Conservation (phyloP, 129 eudicot species). For the Oenanthe sinensis region DNA sequence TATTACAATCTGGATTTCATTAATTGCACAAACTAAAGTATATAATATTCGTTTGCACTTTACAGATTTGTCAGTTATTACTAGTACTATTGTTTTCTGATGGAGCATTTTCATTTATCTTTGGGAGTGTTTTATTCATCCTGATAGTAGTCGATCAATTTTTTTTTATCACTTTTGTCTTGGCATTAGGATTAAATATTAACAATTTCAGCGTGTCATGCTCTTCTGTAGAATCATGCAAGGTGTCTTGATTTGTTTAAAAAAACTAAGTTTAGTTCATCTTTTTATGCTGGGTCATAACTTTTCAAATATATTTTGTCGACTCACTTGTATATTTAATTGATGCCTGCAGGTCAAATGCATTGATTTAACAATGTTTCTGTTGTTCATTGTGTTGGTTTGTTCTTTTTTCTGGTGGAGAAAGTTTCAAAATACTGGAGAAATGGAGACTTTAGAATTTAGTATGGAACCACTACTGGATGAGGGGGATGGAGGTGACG, state of each 20-base stretch:
- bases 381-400: constrained; percentile 32
- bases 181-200: background rate
- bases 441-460: constrained; percentile 22
- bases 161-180: background rate
- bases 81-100: background rate
- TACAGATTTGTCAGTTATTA: background rate
- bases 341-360: constrained; percentile 46
- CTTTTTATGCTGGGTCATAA: background rate
- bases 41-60: background rate
- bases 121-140: background rate
- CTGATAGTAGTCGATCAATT: background rate
- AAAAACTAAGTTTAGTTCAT: background rate
- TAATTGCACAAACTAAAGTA: too few relatives aligned
- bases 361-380: constrained; percentile 35
- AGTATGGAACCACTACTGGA: constrained; percentile 34
- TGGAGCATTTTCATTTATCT: background rate
- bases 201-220: background rate
- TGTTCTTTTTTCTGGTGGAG: constrained; percentile 58
- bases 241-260: background rate
- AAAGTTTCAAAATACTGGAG: constrained; percentile 28
- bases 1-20: background rate
- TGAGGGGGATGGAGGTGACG: constrained; percentile 8
- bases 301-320: background rate
- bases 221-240: background rate
- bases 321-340: background rate